Conservation (phyloP, 768 basidiomycete genomes). For the Russula emetica region DNA sequence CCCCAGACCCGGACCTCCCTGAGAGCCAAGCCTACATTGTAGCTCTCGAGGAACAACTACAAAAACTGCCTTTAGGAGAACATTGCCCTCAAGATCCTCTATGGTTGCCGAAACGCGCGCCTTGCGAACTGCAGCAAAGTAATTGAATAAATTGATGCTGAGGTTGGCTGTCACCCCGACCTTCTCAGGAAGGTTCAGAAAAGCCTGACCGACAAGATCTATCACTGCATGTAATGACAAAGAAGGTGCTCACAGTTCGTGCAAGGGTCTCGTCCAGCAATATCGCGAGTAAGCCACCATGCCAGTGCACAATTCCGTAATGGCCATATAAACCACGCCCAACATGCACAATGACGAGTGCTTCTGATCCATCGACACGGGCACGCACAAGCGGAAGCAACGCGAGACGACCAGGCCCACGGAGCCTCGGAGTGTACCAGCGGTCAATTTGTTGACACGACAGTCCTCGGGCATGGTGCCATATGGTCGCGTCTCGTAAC, state of each 20-base stretch:
- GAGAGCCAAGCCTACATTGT: slow-evolving; percentile 55
- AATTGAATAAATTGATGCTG: slow-evolving; percentile 50
- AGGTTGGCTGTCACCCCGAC: slow-evolving; percentile 92
- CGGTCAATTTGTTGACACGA: slow-evolving; percentile 77
- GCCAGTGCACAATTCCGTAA: slow-evolving; percentile 94
- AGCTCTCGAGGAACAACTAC: slow-evolving; percentile 63
- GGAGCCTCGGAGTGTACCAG: slow-evolving; percentile 80
- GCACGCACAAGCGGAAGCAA: slow-evolving; percentile 75
- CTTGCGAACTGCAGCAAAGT: slow-evolving; percentile 69
- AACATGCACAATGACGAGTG: slow-evolving; percentile 68
- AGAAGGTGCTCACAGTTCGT: slow-evolving; percentile 55
- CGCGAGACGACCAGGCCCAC: slow-evolving; percentile 83
- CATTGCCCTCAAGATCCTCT: slow-evolving; percentile 73
- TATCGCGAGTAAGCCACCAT: slow-evolving; percentile 86
- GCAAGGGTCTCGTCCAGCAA: slow-evolving; percentile 82
- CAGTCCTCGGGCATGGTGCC: slow-evolving; percentile 61
- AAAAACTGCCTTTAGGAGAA: slow-evolving; percentile 47
- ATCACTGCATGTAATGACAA: background rate
- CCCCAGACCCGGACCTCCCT: slow-evolving; percentile 54
- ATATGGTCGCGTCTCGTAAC: slow-evolving; percentile 75
- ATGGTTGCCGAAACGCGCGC: slow-evolving; percentile 63
- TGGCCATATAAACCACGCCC: slow-evolving; percentile 87
- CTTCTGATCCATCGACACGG: slow-evolving; percentile 70
- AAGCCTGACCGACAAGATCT: slow-evolving; percentile 49
- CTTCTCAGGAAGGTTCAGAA: slow-evolving; percentile 78